Evolutionary conservation across 768 basidiomycete species (phyloP), one percentile per base, ranked within the genome.

Genomic region (Boletales sp.): DNA sequence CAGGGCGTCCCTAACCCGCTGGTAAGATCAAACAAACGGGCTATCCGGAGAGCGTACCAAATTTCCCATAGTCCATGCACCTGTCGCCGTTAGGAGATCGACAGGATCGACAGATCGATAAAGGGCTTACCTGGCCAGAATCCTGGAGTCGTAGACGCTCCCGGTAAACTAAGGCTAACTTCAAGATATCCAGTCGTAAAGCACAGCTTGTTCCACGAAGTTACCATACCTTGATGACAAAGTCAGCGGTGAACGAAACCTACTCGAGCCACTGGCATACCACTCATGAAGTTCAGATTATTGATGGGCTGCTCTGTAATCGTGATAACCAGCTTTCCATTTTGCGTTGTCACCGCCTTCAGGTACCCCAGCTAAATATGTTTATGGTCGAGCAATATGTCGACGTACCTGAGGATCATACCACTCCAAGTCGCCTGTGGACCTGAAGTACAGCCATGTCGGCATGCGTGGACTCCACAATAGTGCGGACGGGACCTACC

Each of bases 151-250:
- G 61, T 55, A 1, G 78, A 71, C 11, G 72, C 67, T 6, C 89
- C 90, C 15, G 90, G 89, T 57, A 91, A 64, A 63, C 86, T 89
- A 17, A 91, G 59, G n/a, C 76, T 79, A 3, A 86, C 81, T 69
- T 97, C 97, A 49, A 97, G 73, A 63, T 94, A 93, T 2, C 91
- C 93, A 0, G 91, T 92, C 14, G 84, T 94, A 70, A 94, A 97
- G 71, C 94, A 98, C 47, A 97, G 69, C 69, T 97, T 91, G 70
- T 97, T 95, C 94, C 94, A 97, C 12, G 84, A 79, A 57, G 87
- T 83, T 10, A 94, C 46, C 84, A 86, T 86, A 34, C 81, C 83
- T 79, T 50, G 34, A 42, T 17, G 43, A 47, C 30, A 45, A 57
- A 45, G 18, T 59, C 29, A 53, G 43, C 27, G 40, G 46, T 8